Percentiles rank a stretch among this genome's conserved stretches.
phyloP scores from a whole-genome alignment of 345 rosid species.

The Lumnitzera littorea region DNA sequence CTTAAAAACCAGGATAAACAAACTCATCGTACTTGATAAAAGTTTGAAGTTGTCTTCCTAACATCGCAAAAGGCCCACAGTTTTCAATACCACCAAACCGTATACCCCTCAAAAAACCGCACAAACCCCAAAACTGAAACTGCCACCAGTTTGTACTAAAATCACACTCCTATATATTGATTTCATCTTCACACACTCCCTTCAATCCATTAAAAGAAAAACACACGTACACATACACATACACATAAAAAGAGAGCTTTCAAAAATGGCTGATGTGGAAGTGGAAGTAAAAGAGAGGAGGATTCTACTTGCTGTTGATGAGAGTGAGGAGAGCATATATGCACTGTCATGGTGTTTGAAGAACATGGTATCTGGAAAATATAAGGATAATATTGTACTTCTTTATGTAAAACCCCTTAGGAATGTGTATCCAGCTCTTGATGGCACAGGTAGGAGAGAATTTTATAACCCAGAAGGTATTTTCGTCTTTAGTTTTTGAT shows the following conservation, averaged over 20 bases:
- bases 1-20: too few relatives aligned
- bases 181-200: background rate
- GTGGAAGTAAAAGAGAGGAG: conserved; percentile 22
- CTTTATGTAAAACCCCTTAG: conserved; percentile 40
- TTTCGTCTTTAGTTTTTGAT: background rate
- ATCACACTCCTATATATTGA: background rate
- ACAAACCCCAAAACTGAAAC: conserved; percentile 9
- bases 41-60: background rate
- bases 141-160: conserved; percentile 16
- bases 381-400: conserved; percentile 39
- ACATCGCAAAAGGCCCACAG: conserved; percentile 3
- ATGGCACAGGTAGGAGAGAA: conserved; percentile 37
- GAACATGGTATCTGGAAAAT: conserved; percentile 25
- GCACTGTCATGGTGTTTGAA: conserved; percentile 56
- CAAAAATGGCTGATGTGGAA: conserved; percentile 10
- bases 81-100: conserved; percentile 8
- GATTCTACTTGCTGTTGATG: conserved; percentile 52
- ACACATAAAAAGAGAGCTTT: background rate
- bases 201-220: background rate
- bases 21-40: too few relatives aligned
- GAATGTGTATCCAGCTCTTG: conserved; percentile 24
- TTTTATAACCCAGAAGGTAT: background rate
- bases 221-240: too few relatives aligned
- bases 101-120: background rate
- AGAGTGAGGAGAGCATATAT: conserved; percentile 55